A percentile compares a stretch with the other conserved stretches of the same genome.
These are phyloP conservation scores for Candida hispaniensis DNA, from an alignment of 805 yeast species.

Conservation along the genomic window DNA sequence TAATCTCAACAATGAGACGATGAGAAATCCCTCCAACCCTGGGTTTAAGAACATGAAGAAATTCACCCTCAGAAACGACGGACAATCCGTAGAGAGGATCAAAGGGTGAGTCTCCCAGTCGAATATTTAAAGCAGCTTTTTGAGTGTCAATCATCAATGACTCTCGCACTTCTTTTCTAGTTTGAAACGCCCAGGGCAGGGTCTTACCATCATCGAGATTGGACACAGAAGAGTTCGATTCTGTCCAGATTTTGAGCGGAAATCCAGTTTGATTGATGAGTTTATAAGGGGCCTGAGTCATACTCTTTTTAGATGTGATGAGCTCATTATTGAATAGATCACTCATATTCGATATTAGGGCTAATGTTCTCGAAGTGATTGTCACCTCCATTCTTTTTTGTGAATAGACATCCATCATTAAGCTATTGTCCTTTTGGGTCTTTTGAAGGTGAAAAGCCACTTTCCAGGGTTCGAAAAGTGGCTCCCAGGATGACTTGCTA, in stretches of 20 bases:
- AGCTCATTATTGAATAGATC: slow-evolving; percentile 31
- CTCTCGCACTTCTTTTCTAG: slow-evolving; percentile 82
- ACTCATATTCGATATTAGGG: slow-evolving; percentile 59
- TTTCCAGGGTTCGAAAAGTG: slow-evolving; percentile 81
- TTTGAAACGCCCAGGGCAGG: slow-evolving; percentile 85
- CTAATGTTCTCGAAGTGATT: slow-evolving; percentile 70
- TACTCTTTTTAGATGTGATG: slow-evolving; percentile 42
- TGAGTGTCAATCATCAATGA: slow-evolving; percentile 55
- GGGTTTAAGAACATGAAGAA: slow-evolving; percentile 57
- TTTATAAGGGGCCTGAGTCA: slow-evolving; percentile 70
- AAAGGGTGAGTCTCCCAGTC: slow-evolving; percentile 44
- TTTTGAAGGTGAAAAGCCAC: slow-evolving; percentile 59
- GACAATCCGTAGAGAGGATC: slow-evolving; percentile 46
- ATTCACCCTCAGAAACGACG: slow-evolving; percentile 76
- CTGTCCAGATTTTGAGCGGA: slow-evolving; percentile 75
- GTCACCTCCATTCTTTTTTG: slow-evolving; percentile 69
- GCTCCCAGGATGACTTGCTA: slow-evolving; percentile 83
- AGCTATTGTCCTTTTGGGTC: slow-evolving; percentile 34
- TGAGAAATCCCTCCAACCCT: slow-evolving; percentile 53
- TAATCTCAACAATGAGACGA: slow-evolving; percentile 62
- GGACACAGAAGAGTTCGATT: slow-evolving; percentile 29
- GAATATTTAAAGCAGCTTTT: slow-evolving; percentile 50
- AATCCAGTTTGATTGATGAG: slow-evolving; percentile 79
- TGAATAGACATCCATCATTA: slow-evolving; percentile 60
- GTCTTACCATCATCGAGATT: slow-evolving; percentile 37